These are phyloP conservation scores for Psilocybe mexicana DNA, from an alignment of 1,284 basidiomycete genomes.

Conservation along the genomic window DNA sequence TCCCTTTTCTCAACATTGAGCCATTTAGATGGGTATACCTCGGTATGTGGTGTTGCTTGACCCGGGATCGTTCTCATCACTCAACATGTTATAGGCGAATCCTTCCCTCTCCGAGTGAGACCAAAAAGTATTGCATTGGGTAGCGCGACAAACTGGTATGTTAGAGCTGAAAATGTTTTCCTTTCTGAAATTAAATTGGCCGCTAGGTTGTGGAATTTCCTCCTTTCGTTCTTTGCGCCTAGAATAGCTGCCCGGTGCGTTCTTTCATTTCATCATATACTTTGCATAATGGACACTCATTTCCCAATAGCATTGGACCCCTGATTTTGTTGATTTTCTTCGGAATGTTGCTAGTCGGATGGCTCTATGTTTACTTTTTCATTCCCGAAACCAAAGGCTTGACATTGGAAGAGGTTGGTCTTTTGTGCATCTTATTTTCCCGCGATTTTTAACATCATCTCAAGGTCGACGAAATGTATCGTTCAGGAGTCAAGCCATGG, in stretches of 20 bases:
- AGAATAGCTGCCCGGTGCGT: slow-evolving; percentile 55
- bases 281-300: not conserved
- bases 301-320: slow-evolving; percentile 58
- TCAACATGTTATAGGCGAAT: slow-evolving; percentile 35
- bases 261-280: not conserved
- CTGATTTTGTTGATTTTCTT: slow-evolving; percentile 77
- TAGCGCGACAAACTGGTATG: slow-evolving; percentile 45
- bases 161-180: not conserved
- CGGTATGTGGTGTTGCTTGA: slow-evolving; percentile 15
- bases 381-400: slow-evolving; percentile 80
- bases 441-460: not conserved
- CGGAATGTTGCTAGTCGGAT: slow-evolving; percentile 73
- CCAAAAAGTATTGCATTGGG: slow-evolving; percentile 77
- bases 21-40: slow-evolving; percentile 41
- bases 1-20: slow-evolving; percentile 1
- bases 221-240: slow-evolving; percentile 70
- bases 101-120: slow-evolving; percentile 71
- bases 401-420: slow-evolving; percentile 66
- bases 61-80: not conserved
- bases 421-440: not conserved
- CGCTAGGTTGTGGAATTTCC: slow-evolving; percentile 74
- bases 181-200: not conserved
- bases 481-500: slow-evolving; percentile 66
- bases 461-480: slow-evolving; percentile 74
- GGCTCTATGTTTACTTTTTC: slow-evolving; percentile 65